Conservation (phyloP, 2,329 filamentous ascomycete genomes). For the Bisporella sp. region DNA sequence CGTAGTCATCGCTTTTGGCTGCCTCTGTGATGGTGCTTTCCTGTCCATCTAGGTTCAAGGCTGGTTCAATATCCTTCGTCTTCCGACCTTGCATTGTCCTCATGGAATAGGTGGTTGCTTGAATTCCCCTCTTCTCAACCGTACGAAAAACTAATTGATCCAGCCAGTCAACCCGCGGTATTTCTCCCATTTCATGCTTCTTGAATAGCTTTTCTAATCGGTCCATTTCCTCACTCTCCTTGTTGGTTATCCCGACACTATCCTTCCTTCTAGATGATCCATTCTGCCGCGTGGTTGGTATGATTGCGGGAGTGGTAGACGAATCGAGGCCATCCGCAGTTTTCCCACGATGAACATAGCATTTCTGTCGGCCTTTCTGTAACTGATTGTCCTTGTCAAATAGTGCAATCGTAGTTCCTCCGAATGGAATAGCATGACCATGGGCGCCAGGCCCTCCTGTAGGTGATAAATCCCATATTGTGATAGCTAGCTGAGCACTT, state of each 20-base stretch:
- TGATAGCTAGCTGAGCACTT: conserved; percentile 82
- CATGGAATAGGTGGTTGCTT: conserved; percentile 56
- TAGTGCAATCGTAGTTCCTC: conserved; percentile 84
- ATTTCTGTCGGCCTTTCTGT: conserved; percentile 89
- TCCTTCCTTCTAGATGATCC: conserved; percentile 39
- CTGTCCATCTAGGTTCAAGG: conserved; percentile 25
- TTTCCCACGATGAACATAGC: conserved; percentile 73
- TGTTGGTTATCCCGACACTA: conserved; percentile 46
- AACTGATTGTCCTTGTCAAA: conserved; percentile 90
- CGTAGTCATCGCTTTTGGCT: conserved; percentile 17
- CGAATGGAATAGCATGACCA: conserved; percentile 82
- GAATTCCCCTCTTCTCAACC: conserved; percentile 68
- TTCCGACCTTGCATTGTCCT: conserved; percentile 43
- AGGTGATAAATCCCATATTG: conserved; percentile 89
- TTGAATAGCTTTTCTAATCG: conserved; percentile 86
- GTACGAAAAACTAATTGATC: conserved; percentile 90
- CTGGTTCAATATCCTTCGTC: conserved; percentile 23
- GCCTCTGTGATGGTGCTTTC: conserved; percentile 14
- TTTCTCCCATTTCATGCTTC: conserved; percentile 97
- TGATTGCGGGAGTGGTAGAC: conserved; percentile 68
- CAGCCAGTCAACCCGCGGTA: conserved; percentile 88
- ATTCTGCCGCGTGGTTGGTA: conserved; percentile 44
- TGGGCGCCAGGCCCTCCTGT: conserved; percentile 62
- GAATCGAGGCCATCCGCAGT: conserved; percentile 79
- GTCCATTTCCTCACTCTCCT: conserved; percentile 77